Percentiles rank a stretch among this genome's conserved stretches.
These are phyloP conservation scores for Pleurotus platypus DNA, from an alignment of 768 basidiomycete genomes.

Conservation along the genomic window DNA sequence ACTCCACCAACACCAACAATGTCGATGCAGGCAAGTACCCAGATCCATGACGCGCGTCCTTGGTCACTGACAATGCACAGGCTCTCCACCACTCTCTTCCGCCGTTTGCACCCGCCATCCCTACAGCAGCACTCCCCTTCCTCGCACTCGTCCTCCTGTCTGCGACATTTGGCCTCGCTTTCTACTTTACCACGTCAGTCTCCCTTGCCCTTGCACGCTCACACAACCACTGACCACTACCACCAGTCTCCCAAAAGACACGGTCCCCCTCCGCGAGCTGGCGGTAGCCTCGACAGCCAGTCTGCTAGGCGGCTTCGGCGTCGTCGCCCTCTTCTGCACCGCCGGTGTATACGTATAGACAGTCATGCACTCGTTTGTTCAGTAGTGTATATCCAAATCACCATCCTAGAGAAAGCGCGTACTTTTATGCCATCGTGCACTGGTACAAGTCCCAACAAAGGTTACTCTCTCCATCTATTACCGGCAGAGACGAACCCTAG, in stretches of 20 bases:
- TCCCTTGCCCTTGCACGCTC: constrained; percentile 6
- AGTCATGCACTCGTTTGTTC: too few species aligned
- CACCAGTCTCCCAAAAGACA: constrained; percentile 72
- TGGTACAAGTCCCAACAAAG: too few species aligned
- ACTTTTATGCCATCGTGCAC: not conserved
- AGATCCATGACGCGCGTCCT: too few species aligned
- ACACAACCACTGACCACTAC: constrained; percentile 1
- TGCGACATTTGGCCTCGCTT: constrained; percentile 78
- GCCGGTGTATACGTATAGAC: constrained; percentile 78
- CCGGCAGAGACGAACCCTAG: too few species aligned
- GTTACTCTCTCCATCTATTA: too few species aligned
- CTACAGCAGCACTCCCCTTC: constrained; percentile 66
- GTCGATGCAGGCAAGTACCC: too few species aligned
- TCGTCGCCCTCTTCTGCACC: constrained; percentile 86
- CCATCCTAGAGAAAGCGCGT: not conserved
- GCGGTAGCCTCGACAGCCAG: constrained; percentile 72
- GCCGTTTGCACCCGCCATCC: constrained; percentile 66
- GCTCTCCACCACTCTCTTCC: constrained; percentile 64
- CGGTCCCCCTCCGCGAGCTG: constrained; percentile 58
- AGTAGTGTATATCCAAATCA: not conserved
- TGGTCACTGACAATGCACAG: too few species aligned
- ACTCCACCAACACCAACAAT: constrained; percentile 33
- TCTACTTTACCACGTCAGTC: constrained; percentile 86
- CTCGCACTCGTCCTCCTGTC: constrained; percentile 72
- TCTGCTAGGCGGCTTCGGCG: constrained; percentile 80